Evolutionary conservation across 2,329 filamentous ascomycete genomes (phyloP), one percentile per base, ranked within the genome.

Genomic region (Fusarium chlamydosporum): DNA sequence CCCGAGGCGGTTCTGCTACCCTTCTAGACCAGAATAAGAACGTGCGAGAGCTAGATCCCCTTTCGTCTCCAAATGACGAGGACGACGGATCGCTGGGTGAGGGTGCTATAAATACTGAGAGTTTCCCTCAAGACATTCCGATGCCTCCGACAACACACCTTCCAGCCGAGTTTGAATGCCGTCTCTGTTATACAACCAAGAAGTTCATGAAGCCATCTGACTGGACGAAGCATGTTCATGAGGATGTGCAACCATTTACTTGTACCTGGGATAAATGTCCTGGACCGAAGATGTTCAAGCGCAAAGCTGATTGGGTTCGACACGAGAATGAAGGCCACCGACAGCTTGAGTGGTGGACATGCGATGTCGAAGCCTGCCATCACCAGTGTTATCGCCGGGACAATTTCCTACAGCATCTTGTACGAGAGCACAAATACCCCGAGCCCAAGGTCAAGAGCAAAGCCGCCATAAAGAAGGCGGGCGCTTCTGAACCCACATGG

Each of bases 171-270:
- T 95, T 97, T 65, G 94, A 97, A 81, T 97, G 94, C 72, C 91
- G 92, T 37, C 82, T 97, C 23, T 97, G 94, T 80, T 97, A 93
- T 81, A 88, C 90, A 71, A 86, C 89, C 53, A 97, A 96, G 83
- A 93, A 89, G 73, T 94, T 96, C 72, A 88, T 90, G 72, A 97
- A 97, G 78, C 94, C 94, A 16, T 97, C 94, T 0, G 94, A 97
- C 79, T 97, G 94, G 94, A 97, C 94, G 2, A 97, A 97, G 77
- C 94, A 97, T 75, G 92, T 97, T 1, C 93, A 97, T 72, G 94
- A 97, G 79, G 94, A 97, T 76, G 89, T 97, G 1, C 92, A 96
- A 76, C 94, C 94, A 1, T 97, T 97, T 72, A 96, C 93, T 4
- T 97, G 94, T 79, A 97, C 94, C 0, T 97, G 95, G 82, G 89